Percentiles rank a stretch among this genome's conserved stretches.
phyloP scores from a whole-genome alignment of 371 early-diverging fungal species.

The Syncephalastrum racemosum region DNA sequence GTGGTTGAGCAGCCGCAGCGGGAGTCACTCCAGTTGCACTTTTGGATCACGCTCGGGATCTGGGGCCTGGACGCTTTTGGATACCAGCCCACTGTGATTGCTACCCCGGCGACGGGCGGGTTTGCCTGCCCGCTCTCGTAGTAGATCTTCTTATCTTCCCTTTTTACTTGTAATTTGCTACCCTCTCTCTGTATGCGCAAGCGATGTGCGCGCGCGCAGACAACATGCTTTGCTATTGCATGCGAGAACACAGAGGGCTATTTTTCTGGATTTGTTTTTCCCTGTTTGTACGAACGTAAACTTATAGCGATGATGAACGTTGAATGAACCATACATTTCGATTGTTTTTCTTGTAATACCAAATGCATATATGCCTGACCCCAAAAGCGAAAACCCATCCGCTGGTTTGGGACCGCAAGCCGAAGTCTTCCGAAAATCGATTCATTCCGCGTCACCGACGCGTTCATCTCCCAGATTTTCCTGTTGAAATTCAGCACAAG shows the following conservation, averaged over 20 bases:
- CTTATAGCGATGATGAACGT: background rate
- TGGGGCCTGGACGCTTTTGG: slow-evolving; percentile 40
- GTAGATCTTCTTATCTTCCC: slow-evolving; percentile 2
- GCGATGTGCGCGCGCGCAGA: background rate
- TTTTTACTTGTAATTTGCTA: background rate
- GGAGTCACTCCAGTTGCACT: slow-evolving; percentile 37
- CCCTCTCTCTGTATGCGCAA: background rate
- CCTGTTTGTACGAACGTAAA: background rate
- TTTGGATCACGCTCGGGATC: slow-evolving; percentile 45
- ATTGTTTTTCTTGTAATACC: background rate
- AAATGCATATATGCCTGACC: background rate
- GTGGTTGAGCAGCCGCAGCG: slow-evolving; percentile 19
- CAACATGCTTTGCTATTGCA: background rate
- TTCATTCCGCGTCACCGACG: no score
- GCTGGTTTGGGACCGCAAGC: background rate
- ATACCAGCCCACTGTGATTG: slow-evolving; percentile 43
- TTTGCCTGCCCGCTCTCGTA: slow-evolving; percentile 38
- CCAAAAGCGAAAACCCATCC: background rate
- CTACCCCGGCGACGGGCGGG: slow-evolving; percentile 43
- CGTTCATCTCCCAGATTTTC: no score
- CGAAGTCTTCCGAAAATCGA: no score
- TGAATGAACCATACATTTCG: background rate
- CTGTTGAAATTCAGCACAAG: no score
- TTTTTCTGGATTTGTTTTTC: background rate
- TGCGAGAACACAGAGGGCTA: background rate